phyloP scores from a whole-genome alignment of 805 yeast genomes.

The Candida gorgasii region DNA sequence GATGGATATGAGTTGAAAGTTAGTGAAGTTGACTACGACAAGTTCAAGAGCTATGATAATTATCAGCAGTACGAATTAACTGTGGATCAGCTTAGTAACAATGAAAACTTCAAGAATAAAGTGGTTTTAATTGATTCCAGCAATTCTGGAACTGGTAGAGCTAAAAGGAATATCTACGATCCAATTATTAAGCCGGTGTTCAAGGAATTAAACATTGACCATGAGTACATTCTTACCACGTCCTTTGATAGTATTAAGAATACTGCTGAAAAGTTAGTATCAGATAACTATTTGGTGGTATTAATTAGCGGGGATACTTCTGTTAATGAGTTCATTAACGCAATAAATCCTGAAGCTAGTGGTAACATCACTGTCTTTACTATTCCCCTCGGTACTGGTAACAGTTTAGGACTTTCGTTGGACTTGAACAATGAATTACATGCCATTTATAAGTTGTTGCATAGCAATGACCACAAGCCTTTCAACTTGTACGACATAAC shows the following conservation, averaged over 20 bases:
- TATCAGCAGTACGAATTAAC: slow-evolving; percentile 3
- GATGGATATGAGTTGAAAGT: slow-evolving; percentile 1
- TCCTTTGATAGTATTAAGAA: slow-evolving; percentile 37
- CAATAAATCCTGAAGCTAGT: slow-evolving; percentile 2
- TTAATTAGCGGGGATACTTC: slow-evolving; percentile 88
- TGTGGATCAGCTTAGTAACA: neutral
- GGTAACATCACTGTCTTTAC: slow-evolving; percentile 26
- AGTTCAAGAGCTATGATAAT: neutral
- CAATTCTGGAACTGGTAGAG: slow-evolving; percentile 49
- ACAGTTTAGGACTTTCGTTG: slow-evolving; percentile 70
- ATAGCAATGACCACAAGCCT: slow-evolving; percentile 20
- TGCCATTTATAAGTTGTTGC: slow-evolving; percentile 21
- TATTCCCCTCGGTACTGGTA: slow-evolving; percentile 86
- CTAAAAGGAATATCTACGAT: slow-evolving; percentile 34
- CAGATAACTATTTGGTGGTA: slow-evolving; percentile 41
- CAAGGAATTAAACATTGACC: slow-evolving; percentile 31
- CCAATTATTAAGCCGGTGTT: slow-evolving; percentile 51
- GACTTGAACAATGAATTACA: slow-evolving; percentile 32
- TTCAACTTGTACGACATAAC: slow-evolving; percentile 46
- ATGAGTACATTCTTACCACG: slow-evolving; percentile 46
- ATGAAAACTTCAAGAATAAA: neutral
- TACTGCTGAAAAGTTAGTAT: slow-evolving; percentile 34
- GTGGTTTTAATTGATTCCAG: slow-evolving; percentile 47
- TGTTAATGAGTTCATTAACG: slow-evolving; percentile 71
- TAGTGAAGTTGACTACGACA: neutral